Base-by-base conservation (phyloP, 108 stramenopile genomes). In the Fragilaria crotonensis region DNA sequence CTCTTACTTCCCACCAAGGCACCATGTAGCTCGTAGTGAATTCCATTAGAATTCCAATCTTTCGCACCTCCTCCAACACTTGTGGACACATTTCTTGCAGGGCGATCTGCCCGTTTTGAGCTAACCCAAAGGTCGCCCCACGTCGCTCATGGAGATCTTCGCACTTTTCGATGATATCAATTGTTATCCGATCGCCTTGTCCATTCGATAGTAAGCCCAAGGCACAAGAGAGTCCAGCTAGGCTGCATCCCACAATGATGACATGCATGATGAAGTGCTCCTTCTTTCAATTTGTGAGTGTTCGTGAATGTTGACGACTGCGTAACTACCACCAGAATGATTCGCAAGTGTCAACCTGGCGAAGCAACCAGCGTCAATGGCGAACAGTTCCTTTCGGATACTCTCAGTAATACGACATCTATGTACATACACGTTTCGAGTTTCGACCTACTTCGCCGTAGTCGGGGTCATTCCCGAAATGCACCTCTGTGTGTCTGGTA, bases 91-190 rank as follows among this genome's bases (percentile, higher is more conserved):
- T 56, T 62, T 75, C 64, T 14, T 66, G 22, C 4, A 75, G 44
- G 21, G 73, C 68, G 20, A 27, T 28, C 60, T 57, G 59, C 0
- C 73, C 73, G 44, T 70, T 69, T 2, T 17, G 33, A 25, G 27
- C 46, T 17, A 75, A 18, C 3, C 68, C 68, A 30, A 75, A 70
- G 41, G 73, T 66, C 1, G 73, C 58, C 4, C 73, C 73, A 1
- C 64, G 48, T 9, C n/a, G n/a, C 0, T 56, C 58, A 29, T 66
- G 59, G n/a, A n/a, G n/a, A 29, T 54, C n/a, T 19, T 11, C 20
- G 2, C 31, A 60, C 19, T 57, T 28, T 30, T 65, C 73, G 27
- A 75, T 48, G 3, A 70, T 22, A 33, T 32, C 22, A 18, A 63
- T 48, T 32, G 18, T 45, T n/a, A n/a, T n/a, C n/a, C n/a, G n/a